phyloP scores from a whole-genome alignment of 139 green algal genomes.

The Dunaliella primolecta region DNA sequence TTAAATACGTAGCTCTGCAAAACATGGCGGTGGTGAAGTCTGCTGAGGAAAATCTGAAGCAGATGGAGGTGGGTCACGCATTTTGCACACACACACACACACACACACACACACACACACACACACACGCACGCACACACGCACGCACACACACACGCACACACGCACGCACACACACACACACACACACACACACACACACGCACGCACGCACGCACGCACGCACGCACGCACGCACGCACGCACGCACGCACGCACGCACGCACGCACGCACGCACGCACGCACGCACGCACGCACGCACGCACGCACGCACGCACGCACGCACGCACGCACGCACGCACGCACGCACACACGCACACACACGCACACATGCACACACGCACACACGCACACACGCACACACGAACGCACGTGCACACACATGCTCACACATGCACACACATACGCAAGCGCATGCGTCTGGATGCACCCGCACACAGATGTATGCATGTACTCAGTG shows the following conservation, averaged over 20 bases:
- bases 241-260: background rate
- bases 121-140: background rate
- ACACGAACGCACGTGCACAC: too few relatives aligned
- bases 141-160: background rate
- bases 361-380: background rate
- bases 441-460: background rate
- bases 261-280: background rate
- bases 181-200: background rate
- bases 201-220: background rate
- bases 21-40: background rate
- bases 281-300: background rate
- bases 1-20: background rate
- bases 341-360: background rate
- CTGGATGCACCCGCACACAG: too few relatives aligned
- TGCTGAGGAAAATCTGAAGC: background rate
- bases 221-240: background rate
- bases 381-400: too few relatives aligned
- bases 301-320: background rate
- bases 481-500: too few relatives aligned
- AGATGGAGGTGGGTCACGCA: too few relatives aligned
- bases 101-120: background rate
- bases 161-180: background rate
- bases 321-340: background rate
- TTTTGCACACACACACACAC: background rate
- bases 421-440: background rate